Conservation (phyloP, 768 basidiomycete genomes). For the Amanita polypyramis region DNA sequence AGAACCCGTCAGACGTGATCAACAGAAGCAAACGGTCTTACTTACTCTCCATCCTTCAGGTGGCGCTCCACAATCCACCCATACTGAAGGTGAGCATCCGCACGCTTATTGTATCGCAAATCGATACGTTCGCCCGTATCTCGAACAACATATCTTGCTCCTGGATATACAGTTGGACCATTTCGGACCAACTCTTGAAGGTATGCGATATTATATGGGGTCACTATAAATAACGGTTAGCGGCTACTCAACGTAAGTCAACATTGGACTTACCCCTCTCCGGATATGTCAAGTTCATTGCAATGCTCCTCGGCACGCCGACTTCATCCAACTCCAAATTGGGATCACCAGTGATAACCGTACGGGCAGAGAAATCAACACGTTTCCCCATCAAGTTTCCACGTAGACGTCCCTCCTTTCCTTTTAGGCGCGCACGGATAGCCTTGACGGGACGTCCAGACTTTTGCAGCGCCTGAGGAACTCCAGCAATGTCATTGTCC, state of each 20-base stretch:
- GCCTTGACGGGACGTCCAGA: slow-evolving; percentile 97
- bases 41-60: slow-evolving; percentile 96
- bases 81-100: slow-evolving; percentile 91
- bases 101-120: slow-evolving; percentile 90
- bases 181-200: slow-evolving; percentile 92
- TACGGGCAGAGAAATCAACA: slow-evolving; percentile 98
- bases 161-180: slow-evolving; percentile 91
- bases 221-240: slow-evolving; percentile 43
- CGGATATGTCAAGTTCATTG: slow-evolving; percentile 96
- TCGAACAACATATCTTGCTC: slow-evolving; percentile 92
- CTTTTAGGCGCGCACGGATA: slow-evolving; percentile 95
- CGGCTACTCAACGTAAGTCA: not conserved
- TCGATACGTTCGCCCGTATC: slow-evolving; percentile 98
- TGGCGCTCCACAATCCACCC: slow-evolving; percentile 99
- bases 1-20: slow-evolving; percentile 4
- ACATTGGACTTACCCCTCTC: slow-evolving; percentile 63
- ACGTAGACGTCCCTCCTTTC: slow-evolving; percentile 95
- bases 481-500: slow-evolving; percentile 99
- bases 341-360: slow-evolving; percentile 98
- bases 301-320: slow-evolving; percentile 90
- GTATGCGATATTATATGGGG: slow-evolving; percentile 92
- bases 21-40: slow-evolving; percentile 13
- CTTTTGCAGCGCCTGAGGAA: slow-evolving; percentile 95
- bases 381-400: slow-evolving; percentile 99
- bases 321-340: slow-evolving; percentile 95